Evolutionary conservation across 2,329 filamentous ascomycete genomes (phyloP), one percentile per base, ranked within the genome.

Genomic region (Golovinomyces cichoracearum): DNA sequence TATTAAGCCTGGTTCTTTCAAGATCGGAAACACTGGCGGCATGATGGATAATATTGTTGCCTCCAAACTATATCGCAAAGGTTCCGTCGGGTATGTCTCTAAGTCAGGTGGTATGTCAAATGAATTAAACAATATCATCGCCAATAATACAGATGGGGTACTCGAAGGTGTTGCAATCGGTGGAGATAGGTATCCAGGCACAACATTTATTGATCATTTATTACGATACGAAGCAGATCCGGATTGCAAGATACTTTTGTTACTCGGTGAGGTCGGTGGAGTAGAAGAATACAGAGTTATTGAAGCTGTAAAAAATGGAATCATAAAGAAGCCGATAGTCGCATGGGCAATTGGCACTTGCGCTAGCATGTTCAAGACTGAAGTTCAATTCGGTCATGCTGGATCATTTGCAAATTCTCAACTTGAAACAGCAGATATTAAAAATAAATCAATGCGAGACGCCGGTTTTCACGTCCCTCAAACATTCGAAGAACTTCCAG

Each of bases 31-130:
- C 76, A 98, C 90, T 61, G 90, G 90, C 76, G 90, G 90, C 68
- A 98, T 98, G 90, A 98, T 98, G 90, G 90, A 98, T 76, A 98
- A 98, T 77, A 98, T 98, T 62, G 90, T 98, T 55, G 85, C 90
- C 59, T 95, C 90, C 65, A 98, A 98, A 79, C 83, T 98, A 53
- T 98, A 98, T 79, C 88, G 90, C 68, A 90, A 90, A 71, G 90
- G 90, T 60, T 95, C 90, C 59, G 86, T 98, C 57, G 90, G 84
- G 60, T 98, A 98, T 68, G 90, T 98, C 67, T 95, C 88, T 74
- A 98, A 98, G 76, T 98, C 90, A 51, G 90, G 90, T 64, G 90
- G 90, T 70, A 98, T 98, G 90, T 95, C 90, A 68, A 98, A 98
- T 75, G 90, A 98, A 73, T 71, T 98, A 62, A 98, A 98, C 81